These are phyloP conservation scores for Penicillium occitanis DNA, from an alignment of 2,329 filamentous ascomycete species.

Conservation along the genomic window DNA sequence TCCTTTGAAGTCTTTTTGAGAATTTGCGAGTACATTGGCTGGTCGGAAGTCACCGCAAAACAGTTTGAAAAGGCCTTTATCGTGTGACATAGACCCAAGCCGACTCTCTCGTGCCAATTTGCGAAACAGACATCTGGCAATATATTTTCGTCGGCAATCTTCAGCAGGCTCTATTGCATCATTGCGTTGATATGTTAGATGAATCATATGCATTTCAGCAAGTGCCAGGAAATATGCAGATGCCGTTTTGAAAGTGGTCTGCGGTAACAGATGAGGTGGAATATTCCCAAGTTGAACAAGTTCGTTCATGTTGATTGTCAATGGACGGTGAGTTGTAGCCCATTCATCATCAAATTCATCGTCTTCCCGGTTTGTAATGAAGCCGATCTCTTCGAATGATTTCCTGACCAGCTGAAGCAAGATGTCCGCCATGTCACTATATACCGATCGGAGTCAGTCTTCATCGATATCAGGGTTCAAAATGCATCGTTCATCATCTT, in stretches of 20 bases:
- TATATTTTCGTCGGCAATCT: constrained; percentile 27
- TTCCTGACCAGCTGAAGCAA: constrained; percentile 40
- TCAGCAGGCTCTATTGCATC: constrained; percentile 33
- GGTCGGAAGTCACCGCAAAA: constrained; percentile 32
- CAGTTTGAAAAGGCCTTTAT: constrained; percentile 28
- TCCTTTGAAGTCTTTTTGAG: constrained; percentile 16
- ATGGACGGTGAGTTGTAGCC: constrained; percentile 37
- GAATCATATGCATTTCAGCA: constrained; percentile 45
- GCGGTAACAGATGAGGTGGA: neutral
- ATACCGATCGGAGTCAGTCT: constrained; percentile 36
- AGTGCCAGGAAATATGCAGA: constrained; percentile 43
- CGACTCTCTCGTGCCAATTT: constrained; percentile 25
- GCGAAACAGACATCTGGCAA: constrained; percentile 27
- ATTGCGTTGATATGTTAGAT: constrained; percentile 43
- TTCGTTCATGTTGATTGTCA: constrained; percentile 31
- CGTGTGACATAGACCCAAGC: constrained; percentile 23
- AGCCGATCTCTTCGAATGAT: constrained; percentile 44
- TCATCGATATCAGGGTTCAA: constrained; percentile 38
- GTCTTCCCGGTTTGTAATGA: constrained; percentile 31
- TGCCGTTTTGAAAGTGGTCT: constrained; percentile 29
- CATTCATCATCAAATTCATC: constrained; percentile 22
- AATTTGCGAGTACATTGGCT: constrained; percentile 29
- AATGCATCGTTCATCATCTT: constrained; percentile 29
- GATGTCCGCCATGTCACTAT: constrained; percentile 44
- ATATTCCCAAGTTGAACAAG: neutral